Base-by-base conservation (phyloP, 176 grass and related monocot species). In the Oryza rufipogon region DNA sequence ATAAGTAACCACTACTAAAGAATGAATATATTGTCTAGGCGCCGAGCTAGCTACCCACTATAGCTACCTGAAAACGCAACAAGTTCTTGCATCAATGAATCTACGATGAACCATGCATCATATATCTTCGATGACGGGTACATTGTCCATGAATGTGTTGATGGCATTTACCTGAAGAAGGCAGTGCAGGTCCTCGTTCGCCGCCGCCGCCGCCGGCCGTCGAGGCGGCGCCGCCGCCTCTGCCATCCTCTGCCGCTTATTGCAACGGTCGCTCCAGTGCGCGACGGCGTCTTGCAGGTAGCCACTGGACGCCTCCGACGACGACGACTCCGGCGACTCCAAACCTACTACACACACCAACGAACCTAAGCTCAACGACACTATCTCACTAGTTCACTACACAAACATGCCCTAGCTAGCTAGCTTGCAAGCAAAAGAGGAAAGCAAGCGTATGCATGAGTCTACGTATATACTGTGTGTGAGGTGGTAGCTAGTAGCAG, bases 281-380 rank as follows among this genome's bases (percentile, higher is more conserved):
- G 46, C 83, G 41, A 91, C 61, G 74, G 90, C 79, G 67, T 93
- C 89, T 80, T 95, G 82, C 61, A 98, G 81, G 71, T 83, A 93
- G 6, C 85, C 91, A 16, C 77, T 45, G 25, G 88, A 94, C 34
- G 85, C 88, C 67, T 92, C 87, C 70, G 90, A 90, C 47, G 95
- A 95, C 70, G 86, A 87, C 30, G 88, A 89, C 51, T 82, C 82
- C 25, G 87, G 89, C 75, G 92, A 92, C 69, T 90, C 90, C 87
- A 73, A 60, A 45, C 80, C 89, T 88, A 73, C 72, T 85, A 73
- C 33, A 77, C 39, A 77, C 39, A 88, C 19, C 70, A 22, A 81
- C 1, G 60, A 32, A 32, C 77, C 11, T 23, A 61, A 26, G 32
- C 32, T 67, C 73, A 85, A 14, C 34, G 20, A 63, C 58, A 63